A percentile compares a stretch with the other conserved stretches of the same genome.
Evolutionary conservation across 2,329 filamentous ascomycete genomes (phyloP).

Genomic region (Trichoderma atrobrunneum): DNA sequence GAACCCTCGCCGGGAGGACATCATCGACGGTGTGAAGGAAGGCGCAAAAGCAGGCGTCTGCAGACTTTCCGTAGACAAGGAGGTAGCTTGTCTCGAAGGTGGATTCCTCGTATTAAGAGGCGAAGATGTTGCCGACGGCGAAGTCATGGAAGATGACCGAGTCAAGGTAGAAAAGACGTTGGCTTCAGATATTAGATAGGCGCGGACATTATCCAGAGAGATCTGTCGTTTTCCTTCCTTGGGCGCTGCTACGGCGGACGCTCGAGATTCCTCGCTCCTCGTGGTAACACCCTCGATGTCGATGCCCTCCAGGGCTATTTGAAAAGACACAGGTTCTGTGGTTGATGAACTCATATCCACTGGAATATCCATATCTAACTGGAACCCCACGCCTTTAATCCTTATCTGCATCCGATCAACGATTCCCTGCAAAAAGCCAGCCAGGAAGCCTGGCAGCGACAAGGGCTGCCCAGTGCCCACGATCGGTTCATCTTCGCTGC

Average conservation of each 20-base stretch:
- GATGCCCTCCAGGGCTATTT: conserved; percentile 62
- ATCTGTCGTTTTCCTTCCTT: conserved; percentile 66
- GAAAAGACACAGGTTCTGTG: conserved; percentile 59
- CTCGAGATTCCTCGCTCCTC: conserved; percentile 30
- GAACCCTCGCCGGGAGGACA: not conserved
- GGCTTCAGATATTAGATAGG: conserved; percentile 64
- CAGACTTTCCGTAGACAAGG: conserved; percentile 30
- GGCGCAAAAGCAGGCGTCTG: conserved; percentile 19
- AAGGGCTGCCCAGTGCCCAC: conserved; percentile 69
- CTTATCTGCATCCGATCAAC: conserved; percentile 67
- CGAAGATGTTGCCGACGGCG: conserved; percentile 46
- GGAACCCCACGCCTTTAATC: conserved; percentile 63
- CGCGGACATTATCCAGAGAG: conserved; percentile 60
- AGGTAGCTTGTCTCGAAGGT: conserved; percentile 33
- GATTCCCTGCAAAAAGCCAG: conserved; percentile 70
- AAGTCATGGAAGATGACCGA: conserved; percentile 52
- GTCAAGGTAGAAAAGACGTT: conserved; percentile 61
- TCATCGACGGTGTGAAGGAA: conserved; percentile 17
- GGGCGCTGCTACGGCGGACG: conserved; percentile 38
- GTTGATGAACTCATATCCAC: conserved; percentile 45
- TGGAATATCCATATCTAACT: conserved; percentile 60
- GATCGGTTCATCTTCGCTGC: conserved; percentile 57
- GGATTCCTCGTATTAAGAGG: conserved; percentile 45
- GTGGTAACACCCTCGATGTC: conserved; percentile 65
- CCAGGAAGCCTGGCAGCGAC: conserved; percentile 67